A percentile compares a stretch with the other conserved stretches of the same genome.
These are phyloP conservation scores for Morella rubra DNA, from an alignment of 306 rosid species.

Conservation along the genomic window DNA sequence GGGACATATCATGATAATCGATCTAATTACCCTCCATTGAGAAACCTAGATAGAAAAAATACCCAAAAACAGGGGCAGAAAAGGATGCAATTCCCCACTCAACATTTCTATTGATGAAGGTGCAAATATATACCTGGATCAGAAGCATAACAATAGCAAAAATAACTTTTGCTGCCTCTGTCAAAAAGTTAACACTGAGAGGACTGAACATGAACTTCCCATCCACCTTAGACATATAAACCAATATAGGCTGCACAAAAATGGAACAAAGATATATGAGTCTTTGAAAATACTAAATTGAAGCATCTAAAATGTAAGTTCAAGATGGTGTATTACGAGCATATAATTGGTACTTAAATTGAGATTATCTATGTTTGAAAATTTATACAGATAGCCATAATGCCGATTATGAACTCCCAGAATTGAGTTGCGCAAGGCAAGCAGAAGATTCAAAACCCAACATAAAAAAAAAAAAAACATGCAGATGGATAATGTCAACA, in stretches of 20 bases:
- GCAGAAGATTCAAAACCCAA: neutral
- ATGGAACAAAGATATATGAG: neutral
- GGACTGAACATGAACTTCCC: conserved; percentile 13
- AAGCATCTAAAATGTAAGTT: neutral
- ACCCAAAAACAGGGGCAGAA: neutral
- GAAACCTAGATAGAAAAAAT: neutral
- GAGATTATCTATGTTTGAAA: neutral
- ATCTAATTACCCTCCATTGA: neutral
- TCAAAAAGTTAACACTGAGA: conserved; percentile 12
- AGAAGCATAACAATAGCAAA: conserved; percentile 15
- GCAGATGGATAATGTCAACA: neutral
- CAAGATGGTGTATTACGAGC: neutral
- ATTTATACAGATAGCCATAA: neutral
- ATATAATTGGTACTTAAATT: neutral
- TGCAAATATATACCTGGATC: neutral
- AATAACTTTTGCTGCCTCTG: conserved; percentile 8
- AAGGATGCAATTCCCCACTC: neutral
- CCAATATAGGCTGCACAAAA: conserved; percentile 15
- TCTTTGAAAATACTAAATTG: neutral
- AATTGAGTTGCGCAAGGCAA: neutral
- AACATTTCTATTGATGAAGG: neutral
- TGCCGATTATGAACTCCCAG: neutral
- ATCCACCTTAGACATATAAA: conserved; percentile 11
- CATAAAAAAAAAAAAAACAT: neutral
- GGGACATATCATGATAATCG: neutral